Conservation (phyloP, 2,329 filamentous ascomycete genomes). For the Neonectria hederae region DNA sequence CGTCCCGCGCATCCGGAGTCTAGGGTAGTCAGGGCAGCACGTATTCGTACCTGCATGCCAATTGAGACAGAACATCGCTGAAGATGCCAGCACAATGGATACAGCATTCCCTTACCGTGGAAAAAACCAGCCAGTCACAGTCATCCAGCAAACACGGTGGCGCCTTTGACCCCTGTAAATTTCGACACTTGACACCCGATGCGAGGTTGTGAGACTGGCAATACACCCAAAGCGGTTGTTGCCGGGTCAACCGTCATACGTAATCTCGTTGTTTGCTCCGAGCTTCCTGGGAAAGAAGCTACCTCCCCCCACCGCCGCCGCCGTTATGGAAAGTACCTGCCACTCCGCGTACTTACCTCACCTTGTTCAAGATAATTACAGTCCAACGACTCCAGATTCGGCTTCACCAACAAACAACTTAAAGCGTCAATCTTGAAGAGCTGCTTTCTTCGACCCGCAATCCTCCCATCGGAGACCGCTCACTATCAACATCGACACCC, state of each 20-base stretch:
- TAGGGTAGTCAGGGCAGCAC: neutral
- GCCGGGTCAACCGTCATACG: slow-evolving; percentile 18
- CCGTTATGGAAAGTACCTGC: slow-evolving; percentile 1
- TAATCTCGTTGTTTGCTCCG: slow-evolving; percentile 28
- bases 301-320: neutral
- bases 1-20: neutral
- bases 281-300: slow-evolving; percentile 21
- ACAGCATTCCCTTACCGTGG: neutral
- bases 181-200: neutral
- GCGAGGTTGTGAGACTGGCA: slow-evolving; percentile 14
- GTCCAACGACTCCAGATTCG: neutral
- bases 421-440: neutral
- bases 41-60: neutral
- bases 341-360: neutral
- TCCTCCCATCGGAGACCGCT: neutral
- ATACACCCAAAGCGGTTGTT: slow-evolving; percentile 8
- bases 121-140: slow-evolving; percentile 10
- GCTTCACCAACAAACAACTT: neutral
- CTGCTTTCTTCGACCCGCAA: neutral
- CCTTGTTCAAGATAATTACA: neutral
- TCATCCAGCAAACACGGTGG: slow-evolving; percentile 15
- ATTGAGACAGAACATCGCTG: slow-evolving; percentile 6
- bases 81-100: slow-evolving; percentile 6
- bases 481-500: neutral
- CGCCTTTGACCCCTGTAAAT: slow-evolving; percentile 1